Base-by-base conservation (phyloP, 345 rosid genomes). In the Brassica rapa region DNA sequence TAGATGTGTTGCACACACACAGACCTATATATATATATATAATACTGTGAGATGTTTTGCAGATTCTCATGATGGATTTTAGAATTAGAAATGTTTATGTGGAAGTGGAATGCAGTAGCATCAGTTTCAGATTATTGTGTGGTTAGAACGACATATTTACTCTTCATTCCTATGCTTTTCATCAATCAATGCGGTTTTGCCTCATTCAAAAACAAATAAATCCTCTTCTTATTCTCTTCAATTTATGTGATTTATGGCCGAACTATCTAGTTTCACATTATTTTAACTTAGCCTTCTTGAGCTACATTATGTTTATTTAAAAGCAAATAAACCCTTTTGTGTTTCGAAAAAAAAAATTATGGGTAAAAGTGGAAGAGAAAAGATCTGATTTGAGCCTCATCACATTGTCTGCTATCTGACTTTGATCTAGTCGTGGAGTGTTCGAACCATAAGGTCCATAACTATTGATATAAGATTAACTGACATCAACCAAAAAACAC, bases 21-120 rank as follows among this genome's bases (percentile, higher is more conserved):
- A 39, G 25, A 46, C 21, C 1, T 8, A 14, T 2, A 6, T 2
- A 35, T 4, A 14, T 11, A 33, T 8, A 8, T 9, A 43, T n/a
- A n/a, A 4, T 14, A 5, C 2, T 37, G 70, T 21, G 27, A 53
- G 71, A 56, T 32, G 15, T 19, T 35, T 51, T 62, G 76, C 62
- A 80, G 72, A 74, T 53, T 62, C 21, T 63, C 71, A 75, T 74
- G 76, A n/a, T 11, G 63, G 46, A 68, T 60, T 68, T 37, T 16
- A 39, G 0, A 62, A 78, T 19, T 19, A 10, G 77, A 2, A 66
- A 74, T 24, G 46, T 29, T 29, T 56, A 56, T 16, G 27, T 41
- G 69, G 59, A 53, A 53, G 27, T 41, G 69, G 59, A 53, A 53
- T 53, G 59, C 55, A 60, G 23, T 32, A 64, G 9, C 72, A 43